Conservation (phyloP, 352 stramenopile genomes). For the Plasmopara muralis region DNA sequence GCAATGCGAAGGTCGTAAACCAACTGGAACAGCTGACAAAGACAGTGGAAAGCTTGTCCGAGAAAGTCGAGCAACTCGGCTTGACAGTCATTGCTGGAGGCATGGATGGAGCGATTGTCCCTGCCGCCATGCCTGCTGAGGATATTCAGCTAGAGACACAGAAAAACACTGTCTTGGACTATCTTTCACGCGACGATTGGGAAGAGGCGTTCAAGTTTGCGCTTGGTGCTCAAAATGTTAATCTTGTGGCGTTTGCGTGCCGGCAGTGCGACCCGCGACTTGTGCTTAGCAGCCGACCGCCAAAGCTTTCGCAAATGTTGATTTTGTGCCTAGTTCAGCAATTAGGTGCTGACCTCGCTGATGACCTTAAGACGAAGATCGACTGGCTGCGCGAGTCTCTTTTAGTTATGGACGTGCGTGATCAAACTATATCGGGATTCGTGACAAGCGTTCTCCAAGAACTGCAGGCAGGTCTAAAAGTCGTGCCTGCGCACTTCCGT, state of each 20-base stretch:
- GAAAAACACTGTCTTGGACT: slow-evolving; percentile 45
- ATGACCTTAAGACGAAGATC: slow-evolving; percentile 64
- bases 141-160: slow-evolving; percentile 53
- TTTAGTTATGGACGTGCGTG: slow-evolving; percentile 72
- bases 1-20: slow-evolving; percentile 48
- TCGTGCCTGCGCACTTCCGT: slow-evolving; percentile 44
- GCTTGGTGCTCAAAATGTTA: slow-evolving; percentile 68
- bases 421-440: slow-evolving; percentile 67
- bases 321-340: slow-evolving; percentile 82
- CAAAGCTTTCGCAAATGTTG: slow-evolving; percentile 80
- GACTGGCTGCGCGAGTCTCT: slow-evolving; percentile 75
- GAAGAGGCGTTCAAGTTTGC: slow-evolving; percentile 81
- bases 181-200: slow-evolving; percentile 48
- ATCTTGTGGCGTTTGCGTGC: slow-evolving; percentile 63
- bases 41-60: slow-evolving; percentile 48
- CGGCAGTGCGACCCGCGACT: slow-evolving; percentile 56
- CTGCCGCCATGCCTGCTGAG: slow-evolving; percentile 32
- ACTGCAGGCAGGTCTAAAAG: slow-evolving; percentile 54
- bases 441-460: slow-evolving; percentile 74
- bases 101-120: slow-evolving; percentile 9
- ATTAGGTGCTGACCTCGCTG: slow-evolving; percentile 56
- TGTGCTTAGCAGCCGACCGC: slow-evolving; percentile 55
- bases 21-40: slow-evolving; percentile 64
- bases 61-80: slow-evolving; percentile 56
- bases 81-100: slow-evolving; percentile 23